A percentile compares a stretch with the other conserved stretches of the same genome.
Evolutionary conservation across 768 basidiomycete genomes (phyloP).

Genomic region (Kwoniella shandongensis): DNA sequence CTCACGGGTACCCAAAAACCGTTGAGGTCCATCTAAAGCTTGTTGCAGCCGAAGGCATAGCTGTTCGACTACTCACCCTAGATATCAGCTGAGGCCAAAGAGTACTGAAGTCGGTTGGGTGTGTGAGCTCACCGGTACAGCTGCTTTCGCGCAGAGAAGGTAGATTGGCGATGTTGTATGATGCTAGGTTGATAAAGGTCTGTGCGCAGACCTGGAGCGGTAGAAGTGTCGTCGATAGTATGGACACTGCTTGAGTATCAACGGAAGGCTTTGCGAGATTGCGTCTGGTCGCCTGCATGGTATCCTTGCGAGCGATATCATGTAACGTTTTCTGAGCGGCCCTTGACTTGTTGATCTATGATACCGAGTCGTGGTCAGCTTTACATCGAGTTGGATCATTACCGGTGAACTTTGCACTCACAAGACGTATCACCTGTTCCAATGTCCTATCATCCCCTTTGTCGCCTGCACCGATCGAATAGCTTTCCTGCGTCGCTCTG

Average conservation of each 20-base stretch:
- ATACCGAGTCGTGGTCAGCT: neutral
- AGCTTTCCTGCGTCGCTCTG: slow-evolving; percentile 20
- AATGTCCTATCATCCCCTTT: slow-evolving; percentile 5
- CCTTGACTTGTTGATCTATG: slow-evolving; percentile 1
- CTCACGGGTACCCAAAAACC: slow-evolving; percentile 52
- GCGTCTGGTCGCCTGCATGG: too few species aligned
- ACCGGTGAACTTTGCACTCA: too few species aligned
- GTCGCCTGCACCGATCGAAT: slow-evolving; percentile 9
- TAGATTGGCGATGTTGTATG: neutral
- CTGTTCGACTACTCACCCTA: slow-evolving; percentile 60
- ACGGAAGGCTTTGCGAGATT: too few species aligned
- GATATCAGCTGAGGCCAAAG: too few species aligned
- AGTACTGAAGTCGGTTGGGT: slow-evolving; percentile 8
- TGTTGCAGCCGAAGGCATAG: slow-evolving; percentile 63
- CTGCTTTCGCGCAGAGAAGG: neutral
- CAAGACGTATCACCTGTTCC: slow-evolving; percentile 23
- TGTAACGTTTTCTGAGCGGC: neutral
- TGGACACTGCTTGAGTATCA: too few species aligned
- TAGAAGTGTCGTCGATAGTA: neutral
- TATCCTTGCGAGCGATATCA: neutral
- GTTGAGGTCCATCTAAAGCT: slow-evolving; percentile 56
- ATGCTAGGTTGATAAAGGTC: neutral
- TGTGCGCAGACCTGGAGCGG: slow-evolving; percentile 1
- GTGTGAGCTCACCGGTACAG: slow-evolving; percentile 10
- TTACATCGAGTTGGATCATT: too few species aligned